Evolutionary conservation across 148 eudicot species (phyloP), one percentile per base, ranked within the genome.

Genomic region (Silene conica): DNA sequence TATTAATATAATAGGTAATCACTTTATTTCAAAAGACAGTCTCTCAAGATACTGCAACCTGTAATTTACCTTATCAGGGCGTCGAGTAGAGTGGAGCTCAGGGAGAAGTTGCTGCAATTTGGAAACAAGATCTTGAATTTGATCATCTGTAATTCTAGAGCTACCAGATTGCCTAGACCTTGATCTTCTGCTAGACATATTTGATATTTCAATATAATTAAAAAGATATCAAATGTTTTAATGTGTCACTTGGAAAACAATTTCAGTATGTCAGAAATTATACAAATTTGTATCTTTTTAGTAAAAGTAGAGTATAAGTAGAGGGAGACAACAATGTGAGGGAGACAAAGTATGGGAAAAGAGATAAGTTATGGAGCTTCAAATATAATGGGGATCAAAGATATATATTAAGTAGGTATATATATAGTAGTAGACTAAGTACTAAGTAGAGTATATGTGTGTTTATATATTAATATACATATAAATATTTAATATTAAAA

Each of bases 41-140:
- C 43, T 38, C 43, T 38, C 43, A 38, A 38, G 43, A 38, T 38
- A 38, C 8, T 7, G 1, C 43, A 38, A 38, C 43, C 43, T 9
- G 43, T 58, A 20, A 26, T 45, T 18, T 68, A 90, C 96, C 88
- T 90, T 90, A 67, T 90, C 89, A 2, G 90, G 82, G 69, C 87
- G 90, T 19, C 89, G 82, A 50, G 76, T 70, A 45, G 38, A 64
- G 19, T 76, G 84, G 58, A 88, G 84, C 79, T 90, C 92, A 57
- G 96, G 92, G 31, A 90, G 89, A 80, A 88, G 92, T 63, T 88
- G 88, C 52, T 88, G 96, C 77, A 90, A 80, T 77, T 88, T 88
- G 76, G 87, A 79, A 69, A 90, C 88, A 70, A 90, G 96, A 56
- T 85, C 86, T 50, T 84, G 84, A 80, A 87, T 87, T 80, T 87